Percentiles rank a stretch among this genome's conserved stretches.
phyloP scores from a whole-genome alignment of 2,329 filamentous ascomycete species.

The Ceratocystis diversiconidia region DNA sequence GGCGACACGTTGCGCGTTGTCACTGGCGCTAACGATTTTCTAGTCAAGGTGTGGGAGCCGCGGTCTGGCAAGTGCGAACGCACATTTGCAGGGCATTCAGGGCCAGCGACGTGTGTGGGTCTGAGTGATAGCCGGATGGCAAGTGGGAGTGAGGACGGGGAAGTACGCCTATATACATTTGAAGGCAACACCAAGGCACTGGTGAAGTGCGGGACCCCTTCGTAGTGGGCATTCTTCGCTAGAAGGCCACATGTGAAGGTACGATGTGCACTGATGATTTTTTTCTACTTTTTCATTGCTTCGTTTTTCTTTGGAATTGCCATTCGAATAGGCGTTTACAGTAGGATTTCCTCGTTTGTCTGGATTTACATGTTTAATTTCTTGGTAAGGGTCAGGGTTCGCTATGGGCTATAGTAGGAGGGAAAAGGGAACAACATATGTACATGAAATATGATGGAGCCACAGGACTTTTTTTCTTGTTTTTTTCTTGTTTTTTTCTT shows the following conservation, averaged over 20 bases:
- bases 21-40: conserved; percentile 79
- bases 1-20: conserved; percentile 81
- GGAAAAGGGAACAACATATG: background rate
- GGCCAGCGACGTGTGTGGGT: conserved; percentile 84
- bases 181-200: conserved; percentile 35
- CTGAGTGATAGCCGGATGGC: conserved; percentile 81
- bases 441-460: conserved; percentile 1
- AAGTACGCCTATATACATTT: conserved; percentile 75
- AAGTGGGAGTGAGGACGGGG: conserved; percentile 85
- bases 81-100: conserved; percentile 80
- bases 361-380: conserved; percentile 1
- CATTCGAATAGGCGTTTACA: background rate
- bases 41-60: conserved; percentile 90
- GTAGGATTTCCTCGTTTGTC: conserved; percentile 5
- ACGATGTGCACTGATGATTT: background rate
- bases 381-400: background rate
- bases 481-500: background rate
- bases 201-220: conserved; percentile 38
- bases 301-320: background rate
- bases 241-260: background rate
- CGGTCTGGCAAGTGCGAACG: conserved; percentile 80
- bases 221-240: conserved; percentile 23
- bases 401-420: background rate
- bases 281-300: background rate
- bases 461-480: conserved; percentile 3